Percentiles rank a stretch among this genome's conserved stretches.
Conservation (phyloP, 257 asterid species). For the Coffea eugenioides region DNA sequence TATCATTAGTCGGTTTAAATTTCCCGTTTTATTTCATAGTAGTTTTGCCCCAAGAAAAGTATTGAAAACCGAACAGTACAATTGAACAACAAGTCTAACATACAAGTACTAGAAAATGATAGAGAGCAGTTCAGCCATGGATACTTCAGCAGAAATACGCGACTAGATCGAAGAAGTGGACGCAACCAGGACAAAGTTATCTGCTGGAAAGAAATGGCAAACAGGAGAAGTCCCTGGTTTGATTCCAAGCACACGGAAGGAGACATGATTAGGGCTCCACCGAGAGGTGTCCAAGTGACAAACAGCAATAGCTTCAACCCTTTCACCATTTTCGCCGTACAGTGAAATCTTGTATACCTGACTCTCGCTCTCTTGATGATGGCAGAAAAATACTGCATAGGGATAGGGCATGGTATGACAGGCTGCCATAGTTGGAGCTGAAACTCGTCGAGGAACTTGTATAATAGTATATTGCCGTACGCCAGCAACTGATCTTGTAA, state of each 20-base stretch:
- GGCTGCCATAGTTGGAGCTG: conserved; percentile 48
- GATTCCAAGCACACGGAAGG: conserved; percentile 57
- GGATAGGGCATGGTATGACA: conserved; percentile 81
- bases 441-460: conserved; percentile 32
- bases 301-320: conserved; percentile 69
- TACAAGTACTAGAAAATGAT: not conserved
- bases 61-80: no score
- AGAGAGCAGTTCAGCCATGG: no score
- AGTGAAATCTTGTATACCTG: conserved; percentile 50
- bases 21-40: not conserved
- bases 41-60: not conserved
- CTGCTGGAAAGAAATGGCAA: conserved; percentile 90
- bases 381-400: conserved; percentile 67
- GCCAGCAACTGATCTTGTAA: conserved; percentile 22
- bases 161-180: conserved; percentile 10
- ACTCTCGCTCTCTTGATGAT: conserved; percentile 49
- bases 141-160: conserved; percentile 3
- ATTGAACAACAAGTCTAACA: not conserved
- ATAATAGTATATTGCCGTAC: conserved; percentile 47
- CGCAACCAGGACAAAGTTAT: conserved; percentile 58
- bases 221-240: conserved; percentile 58
- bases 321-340: conserved; percentile 45
- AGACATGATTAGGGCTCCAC: conserved; percentile 61
- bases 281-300: conserved; percentile 86
- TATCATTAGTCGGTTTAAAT: not conserved